Evolutionary conservation across 2,329 filamentous ascomycete genomes (phyloP), one percentile per base, ranked within the genome.

Genomic region (Massarina eburnea): DNA sequence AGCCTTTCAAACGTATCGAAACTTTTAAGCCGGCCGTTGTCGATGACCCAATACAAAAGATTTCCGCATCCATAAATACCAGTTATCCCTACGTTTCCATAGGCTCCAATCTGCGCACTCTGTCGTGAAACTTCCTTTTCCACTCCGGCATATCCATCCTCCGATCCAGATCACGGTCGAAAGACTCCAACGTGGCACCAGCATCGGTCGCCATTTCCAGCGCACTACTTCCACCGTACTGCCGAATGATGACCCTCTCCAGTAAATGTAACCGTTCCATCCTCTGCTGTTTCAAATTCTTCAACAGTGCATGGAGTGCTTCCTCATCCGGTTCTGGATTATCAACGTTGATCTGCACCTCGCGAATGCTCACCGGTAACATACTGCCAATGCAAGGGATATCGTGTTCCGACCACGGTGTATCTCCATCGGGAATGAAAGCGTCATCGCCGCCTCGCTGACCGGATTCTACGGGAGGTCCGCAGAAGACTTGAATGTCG

Each of bases 371-470:
- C 1, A 43, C 33, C 3, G 64, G 64, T 5, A 69, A 51, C 66
- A 69, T 69, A 30, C 60, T 59, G 1, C 62, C 66, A 42, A 69
- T 54, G 30, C 66, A 69, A 1, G 64, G 66, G 3, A 69, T 69
- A 20, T 69, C 66, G 24, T 51, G 34, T 19, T 62, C 45, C 2
- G 49, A 42, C 66, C 66, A 69, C 2, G 56, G 47, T 15, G 2
- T 43, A 3, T 54, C 57, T 2, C 59, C 62, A 3, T 49, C 36
- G 1, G 64, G 64, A 1, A 57, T 15, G 8, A 39, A 41, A 8
- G 51, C 35, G 14, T 60, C 40, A 10, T 48, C 27, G 12, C 66
- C 66, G 3, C 49, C 54, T 7, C 54, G 53, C 33, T 69, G 66
- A 1, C 64, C 66, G 33, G 62, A 66, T 45, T 67, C 64, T 2